These are phyloP conservation scores for Plasmopara halstedii DNA, from an alignment of 352 stramenopile species.

Conservation along the genomic window DNA sequence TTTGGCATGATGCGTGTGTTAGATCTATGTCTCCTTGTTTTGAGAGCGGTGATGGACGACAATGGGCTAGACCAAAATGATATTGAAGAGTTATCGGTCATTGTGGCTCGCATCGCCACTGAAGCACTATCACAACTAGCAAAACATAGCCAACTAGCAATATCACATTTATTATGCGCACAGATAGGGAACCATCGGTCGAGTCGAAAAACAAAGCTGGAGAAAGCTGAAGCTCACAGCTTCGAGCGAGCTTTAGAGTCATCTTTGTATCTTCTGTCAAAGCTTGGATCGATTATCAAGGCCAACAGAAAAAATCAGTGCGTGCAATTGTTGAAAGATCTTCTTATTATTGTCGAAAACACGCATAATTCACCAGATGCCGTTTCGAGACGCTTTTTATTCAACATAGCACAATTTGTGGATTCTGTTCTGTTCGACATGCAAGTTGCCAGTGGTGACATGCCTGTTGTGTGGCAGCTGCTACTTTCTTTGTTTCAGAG, in stretches of 20 bases:
- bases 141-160: conserved; percentile 4
- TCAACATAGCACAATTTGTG: conserved; percentile 32
- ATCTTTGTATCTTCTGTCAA: conserved; percentile 35
- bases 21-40: conserved; percentile 48
- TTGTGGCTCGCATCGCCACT: conserved; percentile 46
- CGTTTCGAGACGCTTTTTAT: conserved; percentile 1
- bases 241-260: conserved; percentile 15
- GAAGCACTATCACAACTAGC: conserved; percentile 47
- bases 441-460: conserved; percentile 32
- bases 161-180: neutral
- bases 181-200: neutral
- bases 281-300: conserved; percentile 34
- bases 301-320: conserved; percentile 51
- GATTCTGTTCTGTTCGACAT: conserved; percentile 34
- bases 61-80: conserved; percentile 27
- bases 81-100: conserved; percentile 25
- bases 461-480: conserved; percentile 36
- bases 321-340: conserved; percentile 39
- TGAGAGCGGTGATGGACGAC: conserved; percentile 51
- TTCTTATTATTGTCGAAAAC: conserved; percentile 25
- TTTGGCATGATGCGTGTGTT: conserved; percentile 45
- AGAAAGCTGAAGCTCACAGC: conserved; percentile 10
- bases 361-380: neutral
- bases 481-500: conserved; percentile 30
- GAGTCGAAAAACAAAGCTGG: conserved; percentile 6